Evolutionary conservation across 1,139 yeast species (phyloP), one percentile per base, ranked within the genome.

Genomic region (Yamadazyma conglobata): DNA sequence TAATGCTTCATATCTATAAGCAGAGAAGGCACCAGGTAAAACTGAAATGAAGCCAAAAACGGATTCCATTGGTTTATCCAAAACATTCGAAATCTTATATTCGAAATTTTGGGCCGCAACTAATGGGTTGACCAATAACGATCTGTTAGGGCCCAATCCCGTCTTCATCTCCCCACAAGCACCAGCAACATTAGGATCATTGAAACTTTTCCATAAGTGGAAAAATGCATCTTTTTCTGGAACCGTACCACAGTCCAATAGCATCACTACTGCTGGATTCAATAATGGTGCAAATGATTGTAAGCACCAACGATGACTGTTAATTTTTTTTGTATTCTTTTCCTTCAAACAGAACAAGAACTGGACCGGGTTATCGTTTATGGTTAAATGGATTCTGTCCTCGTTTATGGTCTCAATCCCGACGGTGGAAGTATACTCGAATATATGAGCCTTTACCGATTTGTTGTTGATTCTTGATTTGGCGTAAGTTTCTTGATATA

Each of bases 81-180:
- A 66, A 42, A 84, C 79, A 52, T 84, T 84, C 11, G 91, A 81
- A 56, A 82, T 82, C 53, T 84, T 84, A 56, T 84, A 84, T 54
- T 84, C 94, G 50, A 84, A 84, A 50, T 84, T 84, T 49, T 84
- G 94, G 0, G 91, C 86, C 0, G 93, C 89, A 7, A 84, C 89
- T 29, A 84, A 58, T 4, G 94, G 94, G 50, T 84, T 84, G 15
- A 72, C 51, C 29, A 84, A 64, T 33, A 79, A 64, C 33, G 59
- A 58, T 34, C 67, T 67, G 5, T 70, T 71, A 4, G 64, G 68
- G 5, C 93, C 91, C 35, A 82, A 62, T 38, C 79, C 69, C 2
- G 83, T 85, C 39, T 71, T 73, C 64, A 84, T 83, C 51, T 84
- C 94, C 16, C 94, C 94, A 68, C 94, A 84, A 2, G 93, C 88